Conservation (phyloP, 139 green algal species). For the Zygnema cylindricum region DNA sequence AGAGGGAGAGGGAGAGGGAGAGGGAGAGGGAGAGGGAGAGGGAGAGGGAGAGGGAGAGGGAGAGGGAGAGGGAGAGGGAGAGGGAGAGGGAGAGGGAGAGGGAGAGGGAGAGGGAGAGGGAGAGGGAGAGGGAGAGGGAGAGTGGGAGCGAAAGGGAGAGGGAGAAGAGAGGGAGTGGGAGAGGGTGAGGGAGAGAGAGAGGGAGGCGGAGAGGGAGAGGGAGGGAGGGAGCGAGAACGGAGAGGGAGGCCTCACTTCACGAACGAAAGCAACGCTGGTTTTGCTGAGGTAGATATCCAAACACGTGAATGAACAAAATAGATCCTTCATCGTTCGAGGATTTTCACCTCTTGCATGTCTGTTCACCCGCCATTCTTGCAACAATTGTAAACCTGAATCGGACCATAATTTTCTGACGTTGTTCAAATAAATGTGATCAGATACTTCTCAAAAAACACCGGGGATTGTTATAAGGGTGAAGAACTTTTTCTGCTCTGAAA, state of each 20-base stretch:
- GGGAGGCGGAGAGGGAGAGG: background rate
- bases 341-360: background rate
- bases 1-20: background rate
- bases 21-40: conserved; percentile 31
- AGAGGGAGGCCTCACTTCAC: background rate
- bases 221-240: background rate
- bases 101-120: conserved; percentile 10
- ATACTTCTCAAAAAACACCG: too few species aligned
- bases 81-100: conserved; percentile 23
- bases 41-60: conserved; percentile 14
- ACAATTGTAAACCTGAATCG: too few species aligned
- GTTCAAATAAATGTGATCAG: too few species aligned
- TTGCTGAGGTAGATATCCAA: background rate
- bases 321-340: background rate
- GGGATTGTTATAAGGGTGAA: too few species aligned
- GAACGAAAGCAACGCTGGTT: conserved; percentile 14
- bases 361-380: too few species aligned
- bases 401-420: too few species aligned
- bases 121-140: conserved; percentile 20
- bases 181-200: background rate
- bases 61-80: conserved; percentile 32
- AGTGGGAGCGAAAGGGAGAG: conserved; percentile 6
- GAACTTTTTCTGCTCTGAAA: too few species aligned
- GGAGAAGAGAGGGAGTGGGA: background rate
- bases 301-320: conserved; percentile 17